Percentiles rank a stretch among this genome's conserved stretches.
These are phyloP conservation scores for Colletotrichum melonis DNA, from an alignment of 2,329 filamentous ascomycete species.

Conservation along the genomic window DNA sequence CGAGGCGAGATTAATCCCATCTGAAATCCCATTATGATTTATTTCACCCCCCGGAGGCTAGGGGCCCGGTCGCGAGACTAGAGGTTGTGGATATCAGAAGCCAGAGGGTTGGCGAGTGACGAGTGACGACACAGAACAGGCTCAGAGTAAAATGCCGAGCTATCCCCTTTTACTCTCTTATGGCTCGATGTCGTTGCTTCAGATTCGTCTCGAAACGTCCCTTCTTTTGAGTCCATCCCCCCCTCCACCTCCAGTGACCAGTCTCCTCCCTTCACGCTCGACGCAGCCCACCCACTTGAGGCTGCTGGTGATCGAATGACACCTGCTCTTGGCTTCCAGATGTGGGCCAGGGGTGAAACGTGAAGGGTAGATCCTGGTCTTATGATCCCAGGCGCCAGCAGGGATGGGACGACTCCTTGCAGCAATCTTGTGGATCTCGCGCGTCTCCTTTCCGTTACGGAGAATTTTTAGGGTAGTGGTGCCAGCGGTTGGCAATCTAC, in stretches of 20 bases:
- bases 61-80: conserved; percentile 16
- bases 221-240: neutral
- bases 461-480: conserved; percentile 23
- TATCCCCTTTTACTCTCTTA: conserved; percentile 12
- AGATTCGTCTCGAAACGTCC: conserved; percentile 33
- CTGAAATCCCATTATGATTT: neutral
- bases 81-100: conserved; percentile 8
- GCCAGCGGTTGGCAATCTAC: neutral
- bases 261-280: neutral
- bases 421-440: conserved; percentile 34
- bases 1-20: conserved; percentile 17
- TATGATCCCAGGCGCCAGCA: neutral
- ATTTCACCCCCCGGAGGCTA: neutral
- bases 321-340: conserved; percentile 1
- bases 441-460: conserved; percentile 32
- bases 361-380: conserved; percentile 16
- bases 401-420: conserved; percentile 26
- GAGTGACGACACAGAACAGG: neutral
- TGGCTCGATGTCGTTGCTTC: conserved; percentile 33
- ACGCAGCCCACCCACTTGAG: conserved; percentile 26
- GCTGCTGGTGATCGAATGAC: conserved; percentile 29
- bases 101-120: conserved; percentile 5
- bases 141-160: conserved; percentile 12
- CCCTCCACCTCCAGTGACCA: neutral
- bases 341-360: conserved; percentile 32